These are phyloP conservation scores for Phytophthora sansomeana DNA, from an alignment of 352 stramenopile species.

Conservation along the genomic window DNA sequence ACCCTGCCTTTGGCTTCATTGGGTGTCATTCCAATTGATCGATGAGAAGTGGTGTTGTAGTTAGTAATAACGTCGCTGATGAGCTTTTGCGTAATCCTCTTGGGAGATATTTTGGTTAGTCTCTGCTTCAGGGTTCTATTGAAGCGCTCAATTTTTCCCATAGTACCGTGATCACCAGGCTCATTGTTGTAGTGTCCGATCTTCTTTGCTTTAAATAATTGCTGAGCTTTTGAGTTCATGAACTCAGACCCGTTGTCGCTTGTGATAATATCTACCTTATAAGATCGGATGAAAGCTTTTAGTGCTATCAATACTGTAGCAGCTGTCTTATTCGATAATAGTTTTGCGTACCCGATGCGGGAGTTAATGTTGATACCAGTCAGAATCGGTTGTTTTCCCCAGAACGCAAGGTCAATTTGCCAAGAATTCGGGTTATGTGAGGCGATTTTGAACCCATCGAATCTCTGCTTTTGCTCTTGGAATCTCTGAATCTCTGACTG, in stretches of 20 bases:
- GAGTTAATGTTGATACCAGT: conserved; percentile 45
- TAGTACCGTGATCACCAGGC: not conserved
- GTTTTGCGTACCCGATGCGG: conserved; percentile 38
- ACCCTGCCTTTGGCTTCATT: conserved; percentile 40
- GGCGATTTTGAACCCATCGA: conserved; percentile 2
- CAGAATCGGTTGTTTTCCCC: conserved; percentile 29
- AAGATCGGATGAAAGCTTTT: conserved; percentile 27
- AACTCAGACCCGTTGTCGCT: conserved; percentile 46
- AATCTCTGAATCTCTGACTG: conserved; percentile 28
- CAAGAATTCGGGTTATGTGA: conserved; percentile 22
- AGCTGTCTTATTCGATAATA: conserved; percentile 43
- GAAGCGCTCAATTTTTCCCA: not conserved
- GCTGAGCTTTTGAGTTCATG: conserved; percentile 26
- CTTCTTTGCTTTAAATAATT: not conserved
- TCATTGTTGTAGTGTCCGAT: not conserved
- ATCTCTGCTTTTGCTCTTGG: conserved; percentile 19
- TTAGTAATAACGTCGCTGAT: conserved; percentile 33
- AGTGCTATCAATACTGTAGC: conserved; percentile 32
- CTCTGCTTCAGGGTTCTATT: conserved; percentile 23
- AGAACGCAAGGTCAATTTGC: conserved; percentile 38
- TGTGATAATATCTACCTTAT: conserved; percentile 39
- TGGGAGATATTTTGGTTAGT: conserved; percentile 34
- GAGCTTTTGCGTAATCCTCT: conserved; percentile 30
- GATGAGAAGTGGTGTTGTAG: conserved; percentile 45
- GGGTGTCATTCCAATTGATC: conserved; percentile 29